These are phyloP conservation scores for Calocybe cyanea DNA, from an alignment of 768 basidiomycete genomes.

Conservation along the genomic window DNA sequence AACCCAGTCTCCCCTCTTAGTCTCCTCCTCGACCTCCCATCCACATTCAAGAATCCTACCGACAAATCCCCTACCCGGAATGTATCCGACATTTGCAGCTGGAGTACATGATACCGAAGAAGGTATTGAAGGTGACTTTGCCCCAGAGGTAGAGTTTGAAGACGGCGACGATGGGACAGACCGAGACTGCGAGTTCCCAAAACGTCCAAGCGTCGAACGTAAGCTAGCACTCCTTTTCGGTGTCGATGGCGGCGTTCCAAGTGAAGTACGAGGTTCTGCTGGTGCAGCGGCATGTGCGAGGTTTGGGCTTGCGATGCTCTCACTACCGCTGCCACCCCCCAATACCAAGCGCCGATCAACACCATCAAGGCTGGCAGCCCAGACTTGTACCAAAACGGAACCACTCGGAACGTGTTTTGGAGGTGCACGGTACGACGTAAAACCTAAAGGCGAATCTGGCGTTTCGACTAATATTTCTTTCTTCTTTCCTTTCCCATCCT, in stretches of 20 bases:
- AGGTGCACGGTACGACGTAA: conserved; percentile 68
- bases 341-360: conserved; percentile 65
- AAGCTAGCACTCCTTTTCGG: conserved; percentile 18
- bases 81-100: conserved; percentile 56
- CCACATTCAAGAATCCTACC: conserved; percentile 82
- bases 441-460: conserved; percentile 41
- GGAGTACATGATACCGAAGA: conserved; percentile 8
- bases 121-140: neutral
- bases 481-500: conserved; percentile 11
- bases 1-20: conserved; percentile 83
- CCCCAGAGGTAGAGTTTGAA: too few relatives aligned
- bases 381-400: conserved; percentile 81
- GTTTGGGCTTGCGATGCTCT: conserved; percentile 5
- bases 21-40: conserved; percentile 66
- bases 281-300: conserved; percentile 1
- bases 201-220: conserved; percentile 17
- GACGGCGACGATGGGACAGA: conserved; percentile 5
- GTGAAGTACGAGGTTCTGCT: conserved; percentile 4
- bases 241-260: conserved; percentile 7
- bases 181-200: conserved; percentile 6
- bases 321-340: conserved; percentile 19
- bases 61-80: conserved; percentile 86
- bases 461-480: conserved; percentile 2
- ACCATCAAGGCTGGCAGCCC: conserved; percentile 81
- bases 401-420: conserved; percentile 67